Evolutionary conservation across 192 early-diverging fungal species (phyloP), one percentile per base, ranked within the genome.

Genomic region (Pilaira anomala): DNA sequence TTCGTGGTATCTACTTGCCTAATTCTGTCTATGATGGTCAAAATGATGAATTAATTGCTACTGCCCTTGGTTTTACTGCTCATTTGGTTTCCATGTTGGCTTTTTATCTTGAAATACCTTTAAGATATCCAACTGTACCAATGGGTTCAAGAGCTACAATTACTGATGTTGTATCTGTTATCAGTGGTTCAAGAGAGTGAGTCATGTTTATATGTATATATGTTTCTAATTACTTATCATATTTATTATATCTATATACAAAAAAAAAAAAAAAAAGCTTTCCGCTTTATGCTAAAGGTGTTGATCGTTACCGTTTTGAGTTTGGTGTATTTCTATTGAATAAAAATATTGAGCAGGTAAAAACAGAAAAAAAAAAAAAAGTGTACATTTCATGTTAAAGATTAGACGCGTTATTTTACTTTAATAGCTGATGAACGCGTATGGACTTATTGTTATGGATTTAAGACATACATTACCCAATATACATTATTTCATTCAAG

Each of bases 281-380:
- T 75, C 92, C 92, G 2, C 73, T 93, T 18, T 91, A 80, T 72
- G 56, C 77, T 3, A 85, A 81, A 75, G 87, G 88, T 1, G 74
- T 78, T 2, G 90, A 93, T 39, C 66, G 78, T 7, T 69, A 79
- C 63, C 77, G 88, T 13, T 92, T 91, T 71, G 91, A 91, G 24
- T 93, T 91, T 73, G 90, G 80, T 7, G 92, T 93, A 3, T 93
- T 91, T 73, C 64, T 93, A 30, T 42, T 93, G 54, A 93, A 92
- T 66, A 93, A 93, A 74, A 79, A 93, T 54, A 84, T 93, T 71
- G 92, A 93, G 66, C 91, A 93, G 78, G 85, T 91, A 66, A 40
- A 48, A 24, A 4, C 5, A 21, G 24, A 21, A 25, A 24, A 33
- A 28, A 22, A 1, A 7, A 28, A 30, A 11, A 8, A 4, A 14